Percentiles rank a stretch among this genome's conserved stretches.
phyloP scores from a whole-genome alignment of 164 flowering plant species.

The Akebia trifoliata region DNA sequence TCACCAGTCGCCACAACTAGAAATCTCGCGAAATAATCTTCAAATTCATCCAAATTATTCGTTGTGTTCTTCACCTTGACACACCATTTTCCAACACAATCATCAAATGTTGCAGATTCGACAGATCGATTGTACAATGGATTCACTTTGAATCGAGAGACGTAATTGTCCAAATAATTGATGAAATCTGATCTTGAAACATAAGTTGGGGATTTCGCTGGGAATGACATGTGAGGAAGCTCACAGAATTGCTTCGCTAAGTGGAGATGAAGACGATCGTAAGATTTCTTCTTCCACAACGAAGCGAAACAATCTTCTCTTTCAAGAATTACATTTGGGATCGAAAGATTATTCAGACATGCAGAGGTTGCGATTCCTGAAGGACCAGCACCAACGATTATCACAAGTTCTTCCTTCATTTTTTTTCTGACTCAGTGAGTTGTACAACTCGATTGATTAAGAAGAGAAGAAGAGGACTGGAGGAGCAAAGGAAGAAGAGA shows the following conservation, averaged over 20 bases:
- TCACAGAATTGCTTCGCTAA: slow-evolving; percentile 41
- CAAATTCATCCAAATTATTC: slow-evolving; percentile 10
- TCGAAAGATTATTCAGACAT: slow-evolving; percentile 29
- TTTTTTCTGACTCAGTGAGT: background rate
- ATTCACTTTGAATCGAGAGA: slow-evolving; percentile 31
- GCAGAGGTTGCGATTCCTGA: slow-evolving; percentile 58
- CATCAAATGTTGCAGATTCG: slow-evolving; percentile 35
- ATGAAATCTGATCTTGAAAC: slow-evolving; percentile 32
- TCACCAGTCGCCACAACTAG: slow-evolving; percentile 47
- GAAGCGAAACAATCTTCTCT: slow-evolving; percentile 59
- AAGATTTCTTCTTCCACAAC: slow-evolving; percentile 44
- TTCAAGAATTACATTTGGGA: slow-evolving; percentile 51
- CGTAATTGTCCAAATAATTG: slow-evolving; percentile 49
- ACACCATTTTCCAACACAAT: slow-evolving; percentile 27
- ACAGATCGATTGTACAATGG: slow-evolving; percentile 40
- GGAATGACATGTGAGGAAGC: slow-evolving; percentile 47
- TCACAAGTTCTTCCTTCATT: slow-evolving; percentile 27
- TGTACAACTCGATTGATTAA: background rate
- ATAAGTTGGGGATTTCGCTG: slow-evolving; percentile 28
- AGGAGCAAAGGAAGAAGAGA: background rate
- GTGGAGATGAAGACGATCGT: slow-evolving; percentile 70
- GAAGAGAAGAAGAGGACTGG: background rate
- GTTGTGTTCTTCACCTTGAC: slow-evolving; percentile 22
- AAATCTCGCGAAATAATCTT: slow-evolving; percentile 27
- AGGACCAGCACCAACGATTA: slow-evolving; percentile 65